Conservation (phyloP, 176 grass and related monocot species). For the Dactylis glomerata region DNA sequence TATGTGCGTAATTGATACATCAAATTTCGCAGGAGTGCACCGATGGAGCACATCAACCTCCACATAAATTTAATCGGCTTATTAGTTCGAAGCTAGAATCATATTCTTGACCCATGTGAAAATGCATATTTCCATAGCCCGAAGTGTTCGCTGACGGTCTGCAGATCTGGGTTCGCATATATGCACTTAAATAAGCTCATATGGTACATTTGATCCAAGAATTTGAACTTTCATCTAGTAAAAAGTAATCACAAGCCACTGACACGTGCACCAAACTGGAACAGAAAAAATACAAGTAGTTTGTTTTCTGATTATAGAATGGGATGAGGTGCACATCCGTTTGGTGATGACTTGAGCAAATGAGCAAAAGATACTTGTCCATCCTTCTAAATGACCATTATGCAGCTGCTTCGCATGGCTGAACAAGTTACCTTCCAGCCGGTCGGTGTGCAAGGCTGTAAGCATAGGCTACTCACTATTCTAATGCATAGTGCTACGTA, state of each 20-base stretch:
- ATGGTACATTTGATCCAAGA: background rate
- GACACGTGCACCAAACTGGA: conserved; percentile 1
- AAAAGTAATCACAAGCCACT: background rate
- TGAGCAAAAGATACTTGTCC: conserved; percentile 37
- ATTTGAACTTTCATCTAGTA: background rate
- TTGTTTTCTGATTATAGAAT: conserved; percentile 9
- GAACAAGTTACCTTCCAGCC: conserved; percentile 32
- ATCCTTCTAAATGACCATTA: conserved; percentile 15
- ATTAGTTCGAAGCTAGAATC: background rate
- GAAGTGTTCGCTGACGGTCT: background rate
- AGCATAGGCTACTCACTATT: conserved; percentile 25
- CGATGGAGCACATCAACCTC: background rate
- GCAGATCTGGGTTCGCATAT: background rate
- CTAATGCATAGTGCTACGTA: conserved; percentile 20
- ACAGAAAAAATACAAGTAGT: background rate
- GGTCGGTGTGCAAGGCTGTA: background rate
- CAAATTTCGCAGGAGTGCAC: background rate
- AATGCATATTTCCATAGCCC: background rate
- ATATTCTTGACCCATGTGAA: background rate
- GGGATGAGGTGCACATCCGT: background rate
- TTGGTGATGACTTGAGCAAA: conserved; percentile 32
- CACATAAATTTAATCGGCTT: background rate
- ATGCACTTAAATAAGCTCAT: background rate
- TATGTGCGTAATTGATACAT: background rate
- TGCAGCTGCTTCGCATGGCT: conserved; percentile 18